Base-by-base conservation (phyloP, 768 basidiomycete species). In the Amanita thiersii region DNA sequence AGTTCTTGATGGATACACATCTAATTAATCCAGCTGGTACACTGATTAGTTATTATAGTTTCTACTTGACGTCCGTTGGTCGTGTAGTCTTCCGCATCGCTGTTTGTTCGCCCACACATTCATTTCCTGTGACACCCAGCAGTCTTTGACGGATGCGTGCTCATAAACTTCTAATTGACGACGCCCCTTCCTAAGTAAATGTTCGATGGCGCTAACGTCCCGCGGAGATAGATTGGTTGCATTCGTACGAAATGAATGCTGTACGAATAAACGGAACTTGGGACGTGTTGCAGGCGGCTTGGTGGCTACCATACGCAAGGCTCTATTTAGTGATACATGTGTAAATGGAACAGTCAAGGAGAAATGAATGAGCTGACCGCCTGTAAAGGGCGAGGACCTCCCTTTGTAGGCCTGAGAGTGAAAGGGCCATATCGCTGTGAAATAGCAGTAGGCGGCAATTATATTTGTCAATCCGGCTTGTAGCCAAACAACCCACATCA, bases 81-180 rank as follows among this genome's bases (percentile, higher is more conserved):
- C 52, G 43, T 50, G 60, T 12, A 8, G 57, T 50, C 39, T 57
- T n/a, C n/a, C n/a, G n/a, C n/a, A n/a, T n/a, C n/a, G n/a, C n/a
- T n/a, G n/a, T n/a, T n/a, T n/a, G n/a, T n/a, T 60, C 23, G 72
- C 70, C 88, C 87, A 89, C 37, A 69, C 63, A 31, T 63, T 50
- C 85, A 88, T 89, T 32, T 75, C 75, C 39, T 66, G 64, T 9
- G 82, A 86, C 20, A 89, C 74, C 64, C 75, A 81, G 52, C 83
- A 86, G 53, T 89, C 81, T 49, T 66, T 81, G 40, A 89, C 82
- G 3, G 70, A 70, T 4, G 65, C 53, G 40, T 72, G 73, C 59
- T 86, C 81, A 50, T 78, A 86, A 58, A 70, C 67, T 52, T 86
- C 83, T 28, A 89, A 51, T 49, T 86, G 83, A 47, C 78, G 66